phyloP scores from a whole-genome alignment of 208 protist genomes.

The Porcisia deanei region DNA sequence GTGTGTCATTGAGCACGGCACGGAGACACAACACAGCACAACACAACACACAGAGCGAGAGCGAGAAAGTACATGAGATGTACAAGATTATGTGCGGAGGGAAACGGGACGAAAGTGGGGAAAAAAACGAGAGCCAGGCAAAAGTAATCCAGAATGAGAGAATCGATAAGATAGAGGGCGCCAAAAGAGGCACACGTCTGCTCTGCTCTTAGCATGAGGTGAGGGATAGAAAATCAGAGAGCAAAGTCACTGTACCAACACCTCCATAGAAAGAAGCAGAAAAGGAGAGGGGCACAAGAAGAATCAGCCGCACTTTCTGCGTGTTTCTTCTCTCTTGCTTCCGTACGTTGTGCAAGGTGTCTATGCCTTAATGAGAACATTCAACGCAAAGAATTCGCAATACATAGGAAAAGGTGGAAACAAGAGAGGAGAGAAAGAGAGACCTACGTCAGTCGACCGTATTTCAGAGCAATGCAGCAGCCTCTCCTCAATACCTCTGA shows the following conservation, averaged over 20 bases:
- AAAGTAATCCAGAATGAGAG: not conserved
- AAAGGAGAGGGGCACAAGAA: not conserved
- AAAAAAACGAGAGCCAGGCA: not conserved
- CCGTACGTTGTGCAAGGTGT: not conserved
- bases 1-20: not conserved
- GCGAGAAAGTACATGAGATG: not conserved
- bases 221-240: not conserved
- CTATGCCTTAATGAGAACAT: not conserved
- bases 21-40: not conserved
- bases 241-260: not conserved
- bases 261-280: not conserved
- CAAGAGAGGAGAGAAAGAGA: not conserved
- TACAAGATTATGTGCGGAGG: not conserved
- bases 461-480: not conserved
- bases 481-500: not conserved
- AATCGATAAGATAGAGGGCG: not conserved
- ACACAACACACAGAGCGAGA: too few species aligned
- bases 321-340: not conserved
- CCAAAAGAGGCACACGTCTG: not conserved
- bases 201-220: not conserved
- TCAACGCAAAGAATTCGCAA: not conserved
- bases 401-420: not conserved
- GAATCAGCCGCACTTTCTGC: not conserved
- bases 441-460: not conserved
- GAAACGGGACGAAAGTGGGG: not conserved